phyloP scores from a whole-genome alignment of 208 protist genomes.

The Angomonas desouzai region DNA sequence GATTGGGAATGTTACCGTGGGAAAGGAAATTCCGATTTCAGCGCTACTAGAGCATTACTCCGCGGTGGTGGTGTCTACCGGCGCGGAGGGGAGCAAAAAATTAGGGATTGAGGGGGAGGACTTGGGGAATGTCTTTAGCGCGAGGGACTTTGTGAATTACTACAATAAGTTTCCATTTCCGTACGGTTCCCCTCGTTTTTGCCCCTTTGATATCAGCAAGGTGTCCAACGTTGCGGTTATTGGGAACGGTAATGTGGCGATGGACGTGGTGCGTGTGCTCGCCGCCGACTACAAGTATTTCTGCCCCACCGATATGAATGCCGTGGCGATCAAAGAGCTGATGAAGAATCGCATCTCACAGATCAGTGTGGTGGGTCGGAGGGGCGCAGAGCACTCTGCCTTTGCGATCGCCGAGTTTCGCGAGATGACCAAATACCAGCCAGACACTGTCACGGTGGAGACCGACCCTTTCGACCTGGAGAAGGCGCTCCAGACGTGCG shows the following conservation, averaged over 20 bases:
- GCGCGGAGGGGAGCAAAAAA: constrained; percentile 62
- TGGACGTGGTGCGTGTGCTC: constrained; percentile 93
- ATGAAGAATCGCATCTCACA: constrained; percentile 58
- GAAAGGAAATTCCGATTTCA: constrained; percentile 67
- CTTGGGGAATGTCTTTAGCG: constrained; percentile 71
- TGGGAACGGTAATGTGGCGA: constrained; percentile 95
- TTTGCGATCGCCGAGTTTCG: constrained; percentile 96
- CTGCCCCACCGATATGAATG: constrained; percentile 89
- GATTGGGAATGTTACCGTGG: constrained; percentile 92
- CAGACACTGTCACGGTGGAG: constrained; percentile 50
- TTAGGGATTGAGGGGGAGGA: constrained; percentile 84
- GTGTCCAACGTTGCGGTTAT: constrained; percentile 59
- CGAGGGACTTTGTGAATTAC: constrained; percentile 92
- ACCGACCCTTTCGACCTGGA: constrained; percentile 69
- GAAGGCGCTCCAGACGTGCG: constrained; percentile 23
- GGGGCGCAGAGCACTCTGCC: constrained; percentile 87
- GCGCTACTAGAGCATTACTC: constrained; percentile 82
- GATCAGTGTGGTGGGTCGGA: constrained; percentile 81
- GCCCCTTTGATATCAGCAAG: constrained; percentile 60
- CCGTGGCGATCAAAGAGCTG: constrained; percentile 74
- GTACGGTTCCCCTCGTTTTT: constrained; percentile 66
- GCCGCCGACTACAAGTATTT: constrained; percentile 69
- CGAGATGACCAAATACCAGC: constrained; percentile 85
- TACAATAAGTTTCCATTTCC: constrained; percentile 96
- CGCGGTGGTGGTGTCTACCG: constrained; percentile 93